These are phyloP conservation scores for Camelina neglecta DNA, from an alignment of 345 rosid genomes.

Conservation along the genomic window DNA sequence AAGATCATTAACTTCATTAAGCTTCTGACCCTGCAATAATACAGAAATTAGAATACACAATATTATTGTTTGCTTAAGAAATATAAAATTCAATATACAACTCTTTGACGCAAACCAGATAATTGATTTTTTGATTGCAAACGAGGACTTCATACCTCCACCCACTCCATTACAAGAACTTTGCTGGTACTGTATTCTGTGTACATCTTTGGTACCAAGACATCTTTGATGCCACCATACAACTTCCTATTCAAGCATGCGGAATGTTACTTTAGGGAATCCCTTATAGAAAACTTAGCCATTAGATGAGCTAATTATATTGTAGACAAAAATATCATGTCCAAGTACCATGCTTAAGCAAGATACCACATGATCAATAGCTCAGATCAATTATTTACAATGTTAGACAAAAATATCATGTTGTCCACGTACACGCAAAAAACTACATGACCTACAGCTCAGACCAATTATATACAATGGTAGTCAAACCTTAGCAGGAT, in stretches of 20 bases:
- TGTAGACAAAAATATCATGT: neutral
- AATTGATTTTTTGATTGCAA: neutral
- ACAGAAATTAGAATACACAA: conserved; percentile 23
- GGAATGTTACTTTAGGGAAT: conserved; percentile 29
- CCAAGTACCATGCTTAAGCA: conserved; percentile 8
- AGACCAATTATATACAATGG: conserved; percentile 13
- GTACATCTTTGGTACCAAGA: conserved; percentile 84
- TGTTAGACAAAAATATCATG: conserved; percentile 14
- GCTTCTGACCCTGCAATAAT: conserved; percentile 72
- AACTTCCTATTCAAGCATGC: conserved; percentile 60
- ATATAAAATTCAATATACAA: conserved; percentile 22
- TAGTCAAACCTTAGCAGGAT: conserved; percentile 32
- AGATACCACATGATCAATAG: conserved; percentile 1
- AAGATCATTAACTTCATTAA: conserved; percentile 79
- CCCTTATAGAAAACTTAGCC: conserved; percentile 1
- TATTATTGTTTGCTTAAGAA: conserved; percentile 15
- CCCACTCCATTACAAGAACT: conserved; percentile 96
- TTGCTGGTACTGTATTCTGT: conserved; percentile 77
- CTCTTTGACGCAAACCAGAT: conserved; percentile 5
- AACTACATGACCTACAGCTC: conserved; percentile 14
- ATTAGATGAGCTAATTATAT: neutral
- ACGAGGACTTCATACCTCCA: conserved; percentile 64
- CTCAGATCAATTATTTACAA: conserved; percentile 21
- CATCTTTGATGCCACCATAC: conserved; percentile 78
- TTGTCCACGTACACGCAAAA: conserved; percentile 17